phyloP scores from a whole-genome alignment of 306 rosid genomes.

The Prunus padus region DNA sequence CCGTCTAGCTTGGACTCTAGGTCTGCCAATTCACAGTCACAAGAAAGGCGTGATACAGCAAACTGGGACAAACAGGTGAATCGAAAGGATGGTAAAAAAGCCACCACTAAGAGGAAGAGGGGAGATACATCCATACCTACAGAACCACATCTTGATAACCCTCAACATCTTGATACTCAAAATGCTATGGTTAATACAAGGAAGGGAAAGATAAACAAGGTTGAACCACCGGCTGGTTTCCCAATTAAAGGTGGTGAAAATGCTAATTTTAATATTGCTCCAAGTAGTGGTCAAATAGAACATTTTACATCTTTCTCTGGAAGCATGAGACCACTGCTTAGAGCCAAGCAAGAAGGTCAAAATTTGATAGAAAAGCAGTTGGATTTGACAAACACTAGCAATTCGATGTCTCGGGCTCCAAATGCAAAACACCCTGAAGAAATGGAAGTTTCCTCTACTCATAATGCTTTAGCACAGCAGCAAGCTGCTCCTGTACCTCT shows the following conservation, averaged over 20 bases:
- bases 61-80: slow-evolving; percentile 67
- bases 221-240: slow-evolving; percentile 60
- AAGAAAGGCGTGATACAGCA: slow-evolving; percentile 76
- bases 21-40: slow-evolving; percentile 96
- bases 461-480: slow-evolving; percentile 42
- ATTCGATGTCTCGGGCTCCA: slow-evolving; percentile 38
- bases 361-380: slow-evolving; percentile 45
- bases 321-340: slow-evolving; percentile 48
- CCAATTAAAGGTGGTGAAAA: slow-evolving; percentile 62
- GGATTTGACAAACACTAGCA: slow-evolving; percentile 46
- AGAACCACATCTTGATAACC: slow-evolving; percentile 59
- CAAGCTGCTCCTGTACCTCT: slow-evolving; percentile 42
- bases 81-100: slow-evolving; percentile 73
- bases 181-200: slow-evolving; percentile 60
- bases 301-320: slow-evolving; percentile 43
- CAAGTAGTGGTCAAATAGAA: slow-evolving; percentile 49
- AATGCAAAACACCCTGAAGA: slow-evolving; percentile 55
- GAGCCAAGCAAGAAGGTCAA: slow-evolving; percentile 60
- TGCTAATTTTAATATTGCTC: slow-evolving; percentile 44
- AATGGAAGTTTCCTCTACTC: slow-evolving; percentile 52
- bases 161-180: slow-evolving; percentile 67
- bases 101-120: slow-evolving; percentile 77
- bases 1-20: slow-evolving; percentile 99
- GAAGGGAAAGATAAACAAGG: slow-evolving; percentile 80
- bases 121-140: slow-evolving; percentile 64